These are phyloP conservation scores for Umbelopsis ramanniana DNA, from an alignment of 192 early-diverging fungal genomes.

Conservation along the genomic window DNA sequence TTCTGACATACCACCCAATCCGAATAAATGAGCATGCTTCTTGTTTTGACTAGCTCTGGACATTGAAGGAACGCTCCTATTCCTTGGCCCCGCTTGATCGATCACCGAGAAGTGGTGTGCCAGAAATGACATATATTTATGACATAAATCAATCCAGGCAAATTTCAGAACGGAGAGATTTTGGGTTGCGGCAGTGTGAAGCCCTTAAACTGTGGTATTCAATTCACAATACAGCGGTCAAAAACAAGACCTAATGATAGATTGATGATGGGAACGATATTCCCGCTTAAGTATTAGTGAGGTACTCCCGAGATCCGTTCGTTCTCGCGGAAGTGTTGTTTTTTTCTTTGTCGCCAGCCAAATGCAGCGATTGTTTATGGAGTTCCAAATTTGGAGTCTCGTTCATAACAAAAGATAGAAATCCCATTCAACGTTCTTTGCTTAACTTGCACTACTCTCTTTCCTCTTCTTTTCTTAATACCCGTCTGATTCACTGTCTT, in stretches of 20 bases:
- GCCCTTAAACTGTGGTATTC: conserved; percentile 1
- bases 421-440: neutral
- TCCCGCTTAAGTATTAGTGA: neutral
- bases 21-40: conserved; percentile 16
- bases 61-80: neutral
- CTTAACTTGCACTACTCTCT: neutral
- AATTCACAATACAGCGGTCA: conserved; percentile 25
- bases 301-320: neutral
- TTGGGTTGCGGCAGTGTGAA: no score
- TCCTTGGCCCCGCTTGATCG: neutral
- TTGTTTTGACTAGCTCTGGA: conserved; percentile 4
- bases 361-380: conserved; percentile 20
- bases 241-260: neutral
- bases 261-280: neutral
- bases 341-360: neutral
- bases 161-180: neutral
- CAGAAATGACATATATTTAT: neutral
- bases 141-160: neutral
- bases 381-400: conserved; percentile 17
- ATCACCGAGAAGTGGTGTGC: neutral
- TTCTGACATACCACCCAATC: neutral
- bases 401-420: conserved; percentile 22
- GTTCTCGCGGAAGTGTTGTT: neutral
- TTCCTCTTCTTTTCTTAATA: neutral
- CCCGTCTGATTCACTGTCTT: neutral